Evolutionary conservation across 75 land plant genomes (phyloP), one percentile per base, ranked within the genome.

Genomic region (Adiantum capillusveneris): DNA sequence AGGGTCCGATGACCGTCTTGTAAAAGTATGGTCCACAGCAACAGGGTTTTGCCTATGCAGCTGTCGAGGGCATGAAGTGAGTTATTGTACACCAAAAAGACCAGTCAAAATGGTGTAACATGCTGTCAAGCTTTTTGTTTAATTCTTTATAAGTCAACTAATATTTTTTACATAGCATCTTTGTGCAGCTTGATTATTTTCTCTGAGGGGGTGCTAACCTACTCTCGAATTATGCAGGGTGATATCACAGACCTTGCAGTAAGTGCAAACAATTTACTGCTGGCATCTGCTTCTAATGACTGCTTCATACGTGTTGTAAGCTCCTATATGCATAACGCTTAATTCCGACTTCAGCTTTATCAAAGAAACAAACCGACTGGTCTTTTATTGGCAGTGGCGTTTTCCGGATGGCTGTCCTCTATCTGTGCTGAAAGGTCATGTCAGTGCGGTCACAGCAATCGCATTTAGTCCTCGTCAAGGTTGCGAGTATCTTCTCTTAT

Each of bases 201-300:
- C n/a, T n/a, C n/a, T n/a, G n/a, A n/a, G n/a, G n/a, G n/a, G n/a
- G 37, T 5, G 6, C 17, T 46, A 46, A 46, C 50, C 44, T 46
- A 6, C 22, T 11, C 55, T 26, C 28, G 22, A 18, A n/a, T 53
- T 53, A 19, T 42, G 16, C 80, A 93, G 98, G 98, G 98, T 52
- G 98, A 93, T 65, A 93, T 93, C 44, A 93, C 98, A 43, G 98
- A 93, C 63, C 65, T 93, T 69, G 96, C 98, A 48, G 96, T 93
- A 26, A 93, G 90, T 60, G 67, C 75, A 62, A 79, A 83, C 50
- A 85, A 93, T 70, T 60, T 72, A 36, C 36, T 89, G 62, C 87
- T 93, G 63, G 98, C 98, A 59, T 93, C 98, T 43, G 81, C 98
- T 58, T 88, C 98, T 63, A 93, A 93, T 75, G 98, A 93, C 45